Percentiles rank a stretch among this genome's conserved stretches.
These are phyloP conservation scores for Protomyces inundatus DNA, from an alignment of 1,139 yeast genomes.

Conservation along the genomic window DNA sequence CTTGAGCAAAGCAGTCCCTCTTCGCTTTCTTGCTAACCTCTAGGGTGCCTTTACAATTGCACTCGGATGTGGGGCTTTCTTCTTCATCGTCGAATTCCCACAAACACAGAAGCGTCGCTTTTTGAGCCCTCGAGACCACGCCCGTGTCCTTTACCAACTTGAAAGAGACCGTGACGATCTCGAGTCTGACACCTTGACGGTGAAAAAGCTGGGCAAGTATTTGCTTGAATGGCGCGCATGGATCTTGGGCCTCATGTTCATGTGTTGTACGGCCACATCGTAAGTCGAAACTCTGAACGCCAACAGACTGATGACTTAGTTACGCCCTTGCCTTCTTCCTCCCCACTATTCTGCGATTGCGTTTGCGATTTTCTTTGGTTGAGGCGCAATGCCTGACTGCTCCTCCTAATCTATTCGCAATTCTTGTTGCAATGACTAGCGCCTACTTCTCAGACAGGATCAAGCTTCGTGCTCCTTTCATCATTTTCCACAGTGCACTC, in stretches of 20 bases:
- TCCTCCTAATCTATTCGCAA: conserved; percentile 34
- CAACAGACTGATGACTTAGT: too few relatives aligned
- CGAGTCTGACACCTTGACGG: neutral
- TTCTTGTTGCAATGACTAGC: neutral
- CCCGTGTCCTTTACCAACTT: neutral
- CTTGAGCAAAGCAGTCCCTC: too few relatives aligned
- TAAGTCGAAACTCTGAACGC: too few relatives aligned
- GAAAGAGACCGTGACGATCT: neutral
- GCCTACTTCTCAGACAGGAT: neutral
- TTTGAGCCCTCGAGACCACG: neutral
- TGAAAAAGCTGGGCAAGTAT: neutral
- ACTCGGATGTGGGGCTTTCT: conserved; percentile 51
- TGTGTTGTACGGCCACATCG: conserved; percentile 5
- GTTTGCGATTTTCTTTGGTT: conserved; percentile 34
- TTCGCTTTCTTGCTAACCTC: too few relatives aligned
- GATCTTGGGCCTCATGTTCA: neutral
- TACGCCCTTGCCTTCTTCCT: conserved; percentile 31
- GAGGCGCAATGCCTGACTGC: conserved; percentile 33
- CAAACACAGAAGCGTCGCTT: neutral
- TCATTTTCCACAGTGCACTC: neutral
- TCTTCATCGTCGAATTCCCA: conserved; percentile 29
- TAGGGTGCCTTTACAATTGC: conserved; percentile 56
- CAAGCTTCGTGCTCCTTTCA: neutral
- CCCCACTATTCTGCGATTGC: conserved; percentile 35
- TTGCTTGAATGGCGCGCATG: neutral